Conservation (phyloP, 257 asterid genomes). For the Rubia yunnanensis region DNA sequence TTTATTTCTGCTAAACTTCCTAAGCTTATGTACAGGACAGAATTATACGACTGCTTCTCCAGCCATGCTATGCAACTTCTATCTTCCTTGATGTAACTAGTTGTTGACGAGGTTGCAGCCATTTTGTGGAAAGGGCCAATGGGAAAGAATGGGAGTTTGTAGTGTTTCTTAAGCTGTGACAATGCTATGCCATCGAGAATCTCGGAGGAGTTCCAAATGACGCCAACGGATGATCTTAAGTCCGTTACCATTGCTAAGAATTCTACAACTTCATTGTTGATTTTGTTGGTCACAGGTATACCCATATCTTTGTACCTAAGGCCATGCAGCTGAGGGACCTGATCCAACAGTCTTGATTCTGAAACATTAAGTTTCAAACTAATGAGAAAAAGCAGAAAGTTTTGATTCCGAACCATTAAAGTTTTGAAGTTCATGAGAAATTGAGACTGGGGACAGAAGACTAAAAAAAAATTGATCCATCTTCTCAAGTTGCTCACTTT, state of each 20-base stretch:
- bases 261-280: background rate
- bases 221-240: too few species aligned
- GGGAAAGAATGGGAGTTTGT: conserved; percentile 38
- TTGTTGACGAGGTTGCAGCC: conserved; percentile 22
- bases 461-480: too few species aligned
- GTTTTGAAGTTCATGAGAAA: too few species aligned
- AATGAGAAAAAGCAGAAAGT: too few species aligned
- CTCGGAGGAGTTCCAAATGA: too few species aligned
- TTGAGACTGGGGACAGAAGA: too few species aligned
- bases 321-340: conserved; percentile 25
- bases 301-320: conserved; percentile 24
- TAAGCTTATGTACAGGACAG: conserved; percentile 40
- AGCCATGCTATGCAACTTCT: conserved; percentile 37
- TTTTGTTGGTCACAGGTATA: background rate
- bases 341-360: conserved; percentile 16
- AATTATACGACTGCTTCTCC: conserved; percentile 25
- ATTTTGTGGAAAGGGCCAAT: conserved; percentile 61
- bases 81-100: conserved; percentile 32
- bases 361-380: too few species aligned
- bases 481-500: too few species aligned
- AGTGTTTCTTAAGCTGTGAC: conserved; percentile 25
- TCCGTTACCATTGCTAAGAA: conserved; percentile 2
- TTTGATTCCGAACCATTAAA: too few species aligned
- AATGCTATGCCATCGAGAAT: conserved; percentile 16
- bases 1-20: conserved; percentile 26